phyloP scores from a whole-genome alignment of 1,284 basidiomycete genomes.

The Apiotrichum akiyoshidainum region DNA sequence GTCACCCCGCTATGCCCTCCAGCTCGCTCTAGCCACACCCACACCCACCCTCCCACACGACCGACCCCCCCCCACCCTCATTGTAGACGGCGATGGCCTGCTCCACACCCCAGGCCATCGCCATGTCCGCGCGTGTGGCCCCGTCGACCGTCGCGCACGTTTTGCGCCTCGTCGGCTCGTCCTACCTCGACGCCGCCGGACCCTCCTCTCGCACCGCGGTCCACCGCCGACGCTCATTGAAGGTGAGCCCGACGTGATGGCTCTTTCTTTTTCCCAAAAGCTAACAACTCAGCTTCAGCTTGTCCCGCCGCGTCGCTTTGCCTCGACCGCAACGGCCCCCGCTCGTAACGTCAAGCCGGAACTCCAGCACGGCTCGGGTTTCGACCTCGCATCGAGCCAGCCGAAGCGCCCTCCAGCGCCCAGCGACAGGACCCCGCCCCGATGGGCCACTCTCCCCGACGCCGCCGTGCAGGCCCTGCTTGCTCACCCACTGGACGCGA shows the following conservation, averaged over 20 bases:
- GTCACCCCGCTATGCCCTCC: not conserved
- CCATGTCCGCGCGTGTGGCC: constrained; percentile 19
- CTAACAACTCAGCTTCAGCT: not conserved
- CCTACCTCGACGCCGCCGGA: constrained; percentile 17
- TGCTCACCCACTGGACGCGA: not conserved
- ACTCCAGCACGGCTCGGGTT: no score
- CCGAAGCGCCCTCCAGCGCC: not conserved
- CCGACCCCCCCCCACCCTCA: not conserved
- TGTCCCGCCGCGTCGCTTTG: constrained; percentile 10
- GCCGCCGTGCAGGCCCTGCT: not conserved
- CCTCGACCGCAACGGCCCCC: constrained; percentile 5
- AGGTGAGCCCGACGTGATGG: not conserved
- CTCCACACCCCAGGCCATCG: constrained; percentile 16
- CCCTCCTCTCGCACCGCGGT: constrained; percentile 4
- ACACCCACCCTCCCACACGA: not conserved
- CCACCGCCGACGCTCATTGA: not conserved
- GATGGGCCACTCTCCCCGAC: constrained; percentile 3
- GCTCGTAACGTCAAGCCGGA: no score
- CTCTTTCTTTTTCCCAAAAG: not conserved
- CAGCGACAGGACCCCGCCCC: not conserved
- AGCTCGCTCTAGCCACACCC: not conserved
- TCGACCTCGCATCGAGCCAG: constrained; percentile 8
- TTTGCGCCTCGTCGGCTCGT: constrained; percentile 18
- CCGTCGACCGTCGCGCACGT: constrained; percentile 20
- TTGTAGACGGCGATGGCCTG: constrained; percentile 22